Evolutionary conservation across 345 rosid species (phyloP).

Genomic region (Salix udensis): DNA sequence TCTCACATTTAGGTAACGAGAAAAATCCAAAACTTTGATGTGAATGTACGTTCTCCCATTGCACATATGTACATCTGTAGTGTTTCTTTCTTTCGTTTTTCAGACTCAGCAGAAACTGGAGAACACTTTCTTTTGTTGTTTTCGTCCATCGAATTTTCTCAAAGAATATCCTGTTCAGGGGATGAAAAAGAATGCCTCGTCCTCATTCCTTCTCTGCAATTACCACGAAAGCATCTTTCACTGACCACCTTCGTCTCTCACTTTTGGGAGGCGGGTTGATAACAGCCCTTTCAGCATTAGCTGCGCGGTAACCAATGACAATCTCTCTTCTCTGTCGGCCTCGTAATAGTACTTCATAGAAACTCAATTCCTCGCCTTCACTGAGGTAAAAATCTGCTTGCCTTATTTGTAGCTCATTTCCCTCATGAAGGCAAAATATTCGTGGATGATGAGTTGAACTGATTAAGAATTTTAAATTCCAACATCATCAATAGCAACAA

Average conservation of each 20-base stretch:
- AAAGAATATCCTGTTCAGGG: neutral
- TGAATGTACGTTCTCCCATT: neutral
- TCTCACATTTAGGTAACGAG: neutral
- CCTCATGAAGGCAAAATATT: constrained; percentile 29
- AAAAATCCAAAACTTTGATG: neutral
- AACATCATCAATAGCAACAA: neutral
- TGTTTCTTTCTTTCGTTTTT: neutral
- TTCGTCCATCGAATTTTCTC: neutral
- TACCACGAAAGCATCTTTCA: constrained; percentile 55
- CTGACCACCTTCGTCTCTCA: constrained; percentile 31
- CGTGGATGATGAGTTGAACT: neutral
- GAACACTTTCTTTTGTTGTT: neutral
- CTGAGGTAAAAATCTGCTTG: constrained; percentile 55
- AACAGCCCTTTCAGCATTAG: constrained; percentile 55
- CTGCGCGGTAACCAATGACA: constrained; percentile 56
- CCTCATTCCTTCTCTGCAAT: constrained; percentile 55
- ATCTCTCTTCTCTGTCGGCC: constrained; percentile 61
- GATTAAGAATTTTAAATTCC: neutral
- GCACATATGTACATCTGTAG: neutral
- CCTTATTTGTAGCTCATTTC: constrained; percentile 67
- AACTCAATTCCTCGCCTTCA: constrained; percentile 61
- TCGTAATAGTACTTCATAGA: constrained; percentile 49
- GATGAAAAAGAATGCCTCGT: neutral
- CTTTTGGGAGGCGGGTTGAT: constrained; percentile 53
- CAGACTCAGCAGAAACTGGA: neutral